These are phyloP conservation scores for Tubosaeta sp. DNA, from an alignment of 768 basidiomycete species.

Conservation along the genomic window DNA sequence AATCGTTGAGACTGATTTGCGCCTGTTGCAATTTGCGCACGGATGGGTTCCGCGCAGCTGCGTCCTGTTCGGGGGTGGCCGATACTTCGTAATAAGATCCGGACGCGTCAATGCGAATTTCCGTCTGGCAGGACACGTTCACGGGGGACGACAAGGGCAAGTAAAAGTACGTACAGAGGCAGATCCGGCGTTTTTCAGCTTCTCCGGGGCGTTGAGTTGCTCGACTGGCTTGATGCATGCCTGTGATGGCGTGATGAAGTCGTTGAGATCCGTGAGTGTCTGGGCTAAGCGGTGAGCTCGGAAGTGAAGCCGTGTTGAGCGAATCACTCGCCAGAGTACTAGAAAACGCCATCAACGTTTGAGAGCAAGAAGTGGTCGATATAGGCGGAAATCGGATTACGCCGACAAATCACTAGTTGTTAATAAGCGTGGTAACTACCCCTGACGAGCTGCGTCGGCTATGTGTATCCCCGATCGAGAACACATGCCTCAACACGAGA, in stretches of 20 bases:
- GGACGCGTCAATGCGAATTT: slow-evolving; percentile 82
- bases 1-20: slow-evolving; percentile 95
- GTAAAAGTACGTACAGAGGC: slow-evolving; percentile 35
- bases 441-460: too few relatives aligned
- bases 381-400: neutral
- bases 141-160: neutral
- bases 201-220: slow-evolving; percentile 43
- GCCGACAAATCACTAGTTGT: neutral
- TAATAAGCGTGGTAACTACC: too few relatives aligned
- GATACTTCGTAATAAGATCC: slow-evolving; percentile 88
- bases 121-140: slow-evolving; percentile 53
- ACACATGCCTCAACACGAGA: too few relatives aligned
- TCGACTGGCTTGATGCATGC: slow-evolving; percentile 96
- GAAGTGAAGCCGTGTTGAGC: neutral
- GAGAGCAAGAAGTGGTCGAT: neutral
- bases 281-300: slow-evolving; percentile 28
- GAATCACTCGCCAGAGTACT: slow-evolving; percentile 64
- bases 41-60: slow-evolving; percentile 20
- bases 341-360: slow-evolving; percentile 69
- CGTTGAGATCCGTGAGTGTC: slow-evolving; percentile 93
- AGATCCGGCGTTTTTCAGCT: slow-evolving; percentile 35
- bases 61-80: slow-evolving; percentile 22
- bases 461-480: too few relatives aligned
- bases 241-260: slow-evolving; percentile 95
- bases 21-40: slow-evolving; percentile 80